Conservation (phyloP, 2,329 filamentous ascomycete species). For the Teratosphaeriaceae sp. region DNA sequence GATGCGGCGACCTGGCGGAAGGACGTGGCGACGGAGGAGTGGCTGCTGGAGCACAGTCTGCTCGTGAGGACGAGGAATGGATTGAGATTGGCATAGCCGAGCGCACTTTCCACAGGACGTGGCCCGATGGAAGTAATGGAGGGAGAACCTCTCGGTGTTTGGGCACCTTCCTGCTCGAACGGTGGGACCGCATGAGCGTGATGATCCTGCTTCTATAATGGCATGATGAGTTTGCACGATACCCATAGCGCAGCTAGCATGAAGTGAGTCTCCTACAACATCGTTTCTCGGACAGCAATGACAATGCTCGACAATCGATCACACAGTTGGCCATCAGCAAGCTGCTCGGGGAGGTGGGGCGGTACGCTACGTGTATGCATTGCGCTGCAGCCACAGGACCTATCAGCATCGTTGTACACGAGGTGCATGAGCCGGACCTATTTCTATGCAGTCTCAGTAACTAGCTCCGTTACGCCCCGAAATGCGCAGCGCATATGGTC, state of each 20-base stretch:
- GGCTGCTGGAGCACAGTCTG: constrained; percentile 34
- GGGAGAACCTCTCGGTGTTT: neutral
- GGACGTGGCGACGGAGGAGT: constrained; percentile 30
- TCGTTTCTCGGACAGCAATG: neutral
- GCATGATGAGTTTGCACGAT: neutral
- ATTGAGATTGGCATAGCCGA: neutral
- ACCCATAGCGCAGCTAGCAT: neutral
- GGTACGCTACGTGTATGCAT: neutral
- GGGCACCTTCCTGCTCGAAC: neutral
- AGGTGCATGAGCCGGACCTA: neutral
- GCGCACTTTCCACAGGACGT: too few relatives aligned
- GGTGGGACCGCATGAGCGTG: neutral
- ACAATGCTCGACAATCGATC: too few relatives aligned
- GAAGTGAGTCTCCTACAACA: neutral
- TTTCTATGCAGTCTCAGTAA: neutral
- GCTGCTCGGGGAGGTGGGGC: too few relatives aligned
- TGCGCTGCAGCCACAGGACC: neutral
- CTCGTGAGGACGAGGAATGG: constrained; percentile 14
- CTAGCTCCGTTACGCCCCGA: neutral
- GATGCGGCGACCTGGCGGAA: constrained; percentile 30
- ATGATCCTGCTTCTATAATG: neutral
- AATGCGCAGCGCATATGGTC: too few relatives aligned
- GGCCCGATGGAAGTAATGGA: neutral
- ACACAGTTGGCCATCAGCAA: too few relatives aligned
- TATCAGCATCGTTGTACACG: neutral